These are phyloP conservation scores for Aspergillus homomorphus DNA, from an alignment of 495 filamentous ascomycete species.

Conservation along the genomic window DNA sequence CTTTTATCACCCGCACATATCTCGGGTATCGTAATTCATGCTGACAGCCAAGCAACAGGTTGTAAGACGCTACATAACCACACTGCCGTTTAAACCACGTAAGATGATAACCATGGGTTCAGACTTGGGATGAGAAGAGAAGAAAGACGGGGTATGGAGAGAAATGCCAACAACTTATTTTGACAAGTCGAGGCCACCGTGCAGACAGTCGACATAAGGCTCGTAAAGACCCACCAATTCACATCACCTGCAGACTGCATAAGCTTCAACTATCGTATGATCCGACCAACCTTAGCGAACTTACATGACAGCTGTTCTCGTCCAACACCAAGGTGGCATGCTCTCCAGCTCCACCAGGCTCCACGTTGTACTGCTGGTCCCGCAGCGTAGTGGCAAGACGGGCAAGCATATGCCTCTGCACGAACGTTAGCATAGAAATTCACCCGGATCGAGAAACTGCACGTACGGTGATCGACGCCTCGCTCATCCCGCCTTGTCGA, in stretches of 20 bases:
- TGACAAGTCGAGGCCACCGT: background rate
- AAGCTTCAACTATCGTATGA: background rate
- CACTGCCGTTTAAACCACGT: background rate
- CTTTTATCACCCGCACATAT: background rate
- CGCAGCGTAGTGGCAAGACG: conserved; percentile 49
- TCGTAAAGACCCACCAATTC: background rate
- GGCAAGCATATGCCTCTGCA: conserved; percentile 58
- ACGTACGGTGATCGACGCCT: conserved; percentile 63
- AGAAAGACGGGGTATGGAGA: background rate
- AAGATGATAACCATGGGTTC: background rate
- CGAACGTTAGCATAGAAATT: background rate
- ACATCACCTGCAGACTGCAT: conserved; percentile 16
- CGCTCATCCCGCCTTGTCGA: conserved; percentile 57
- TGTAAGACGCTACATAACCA: background rate
- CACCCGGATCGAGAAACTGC: background rate
- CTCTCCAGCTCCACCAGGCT: conserved; percentile 14
- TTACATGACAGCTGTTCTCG: conserved; percentile 31
- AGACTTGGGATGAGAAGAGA: background rate
- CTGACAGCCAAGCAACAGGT: background rate
- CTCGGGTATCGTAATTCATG: background rate
- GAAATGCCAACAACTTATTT: background rate
- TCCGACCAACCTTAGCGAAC: background rate
- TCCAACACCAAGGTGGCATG: conserved; percentile 28
- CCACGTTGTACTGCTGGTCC: conserved; percentile 28
- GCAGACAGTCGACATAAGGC: background rate